Evolutionary conservation across 768 basidiomycete genomes (phyloP).

Genomic region (Mycena capillaripes): DNA sequence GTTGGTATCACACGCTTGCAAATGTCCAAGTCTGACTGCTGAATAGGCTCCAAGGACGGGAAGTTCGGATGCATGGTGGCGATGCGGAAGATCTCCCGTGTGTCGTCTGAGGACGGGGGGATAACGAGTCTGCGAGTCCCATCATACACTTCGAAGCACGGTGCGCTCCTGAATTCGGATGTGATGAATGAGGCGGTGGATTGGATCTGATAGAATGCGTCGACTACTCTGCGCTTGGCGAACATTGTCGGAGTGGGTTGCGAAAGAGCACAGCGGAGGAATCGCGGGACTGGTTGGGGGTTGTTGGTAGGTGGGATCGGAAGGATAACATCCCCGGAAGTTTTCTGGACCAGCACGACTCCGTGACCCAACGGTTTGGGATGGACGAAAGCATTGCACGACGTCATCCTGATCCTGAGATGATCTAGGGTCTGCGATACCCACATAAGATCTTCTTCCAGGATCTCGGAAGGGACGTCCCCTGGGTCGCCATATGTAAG

Average conservation of each 20-base stretch:
- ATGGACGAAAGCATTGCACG: constrained; percentile 17
- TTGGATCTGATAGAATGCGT: constrained; percentile 25
- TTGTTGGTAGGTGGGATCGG: constrained; percentile 4
- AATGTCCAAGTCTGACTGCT: constrained; percentile 20
- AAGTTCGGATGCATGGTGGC: constrained; percentile 26
- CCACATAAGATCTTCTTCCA: constrained; percentile 9
- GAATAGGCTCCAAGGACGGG: constrained; percentile 17
- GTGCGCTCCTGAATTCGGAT: not conserved
- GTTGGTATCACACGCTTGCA: constrained; percentile 14
- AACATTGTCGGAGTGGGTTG: not conserved
- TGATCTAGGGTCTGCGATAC: constrained; percentile 16
- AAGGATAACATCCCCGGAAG: constrained; percentile 13
- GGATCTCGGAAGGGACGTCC: constrained; percentile 12
- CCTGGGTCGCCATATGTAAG: not conserved
- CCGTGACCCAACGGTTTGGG: constrained; percentile 20
- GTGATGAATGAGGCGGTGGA: constrained; percentile 23
- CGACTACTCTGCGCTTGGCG: not conserved
- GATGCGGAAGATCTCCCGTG: constrained; percentile 27
- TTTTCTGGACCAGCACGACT: constrained; percentile 25
- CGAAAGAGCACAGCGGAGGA: constrained; percentile 7
- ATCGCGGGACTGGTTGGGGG: not conserved
- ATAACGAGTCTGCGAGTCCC: constrained; percentile 20
- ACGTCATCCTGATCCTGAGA: constrained; percentile 9
- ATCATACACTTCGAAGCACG: constrained; percentile 29
- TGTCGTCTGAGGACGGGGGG: constrained; percentile 18